Conservation (phyloP, 2,329 filamentous ascomycete species). For the Tolypocladium sp. region DNA sequence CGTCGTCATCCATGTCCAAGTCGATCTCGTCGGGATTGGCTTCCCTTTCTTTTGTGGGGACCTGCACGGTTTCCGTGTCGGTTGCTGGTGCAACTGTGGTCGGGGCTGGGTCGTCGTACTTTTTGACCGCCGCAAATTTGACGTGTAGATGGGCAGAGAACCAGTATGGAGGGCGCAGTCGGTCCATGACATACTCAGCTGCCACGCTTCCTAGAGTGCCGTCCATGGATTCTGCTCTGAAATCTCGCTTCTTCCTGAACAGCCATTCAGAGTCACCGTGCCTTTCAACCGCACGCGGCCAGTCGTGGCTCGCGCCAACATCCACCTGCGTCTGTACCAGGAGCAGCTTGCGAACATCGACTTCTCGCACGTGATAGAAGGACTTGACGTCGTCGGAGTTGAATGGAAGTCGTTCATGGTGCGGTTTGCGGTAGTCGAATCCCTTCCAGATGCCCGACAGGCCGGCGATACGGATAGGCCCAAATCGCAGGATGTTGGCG, state of each 20-base stretch:
- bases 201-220: slow-evolving; percentile 73
- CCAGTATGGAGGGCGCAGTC: slow-evolving; percentile 77
- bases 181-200: slow-evolving; percentile 70
- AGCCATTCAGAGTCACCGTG: slow-evolving; percentile 61
- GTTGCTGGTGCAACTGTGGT: neutral
- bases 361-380: slow-evolving; percentile 83
- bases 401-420: slow-evolving; percentile 82
- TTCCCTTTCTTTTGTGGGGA: slow-evolving; percentile 11
- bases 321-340: slow-evolving; percentile 83
- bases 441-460: slow-evolving; percentile 94
- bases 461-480: slow-evolving; percentile 78
- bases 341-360: slow-evolving; percentile 84
- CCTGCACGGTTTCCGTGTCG: neutral
- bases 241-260: slow-evolving; percentile 65
- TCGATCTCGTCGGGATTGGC: slow-evolving; percentile 63
- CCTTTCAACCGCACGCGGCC: slow-evolving; percentile 77
- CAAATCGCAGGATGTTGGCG: slow-evolving; percentile 77
- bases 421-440: slow-evolving; percentile 74
- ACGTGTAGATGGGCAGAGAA: slow-evolving; percentile 90
- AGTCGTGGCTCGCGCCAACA: slow-evolving; percentile 88
- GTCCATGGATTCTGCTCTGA: slow-evolving; percentile 64
- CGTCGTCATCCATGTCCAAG: slow-evolving; percentile 48
- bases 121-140: slow-evolving; percentile 67
- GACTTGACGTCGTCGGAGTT: slow-evolving; percentile 64
- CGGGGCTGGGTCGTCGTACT: slow-evolving; percentile 30